phyloP scores from a whole-genome alignment of 1,284 basidiomycete genomes.

The Ceratobasidium sp. region DNA sequence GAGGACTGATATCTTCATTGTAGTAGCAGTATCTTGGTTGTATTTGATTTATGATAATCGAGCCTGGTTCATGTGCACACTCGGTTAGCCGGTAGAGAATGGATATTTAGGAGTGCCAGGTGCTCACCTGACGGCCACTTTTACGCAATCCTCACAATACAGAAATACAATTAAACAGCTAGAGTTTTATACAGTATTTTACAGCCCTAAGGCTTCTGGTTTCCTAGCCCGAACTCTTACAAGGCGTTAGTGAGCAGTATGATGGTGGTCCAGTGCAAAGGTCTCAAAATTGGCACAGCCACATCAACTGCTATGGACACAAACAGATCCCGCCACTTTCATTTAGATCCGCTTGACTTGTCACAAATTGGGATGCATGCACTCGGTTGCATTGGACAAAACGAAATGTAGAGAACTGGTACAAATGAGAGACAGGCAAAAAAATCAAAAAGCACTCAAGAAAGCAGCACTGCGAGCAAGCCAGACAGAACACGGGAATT shows the following conservation, averaged over 20 bases:
- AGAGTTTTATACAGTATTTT: too few relatives aligned
- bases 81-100: too few relatives aligned
- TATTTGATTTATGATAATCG: too few relatives aligned
- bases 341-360: neutral
- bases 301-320: neutral
- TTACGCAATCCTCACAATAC: neutral
- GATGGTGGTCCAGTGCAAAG: neutral
- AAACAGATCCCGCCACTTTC: neutral
- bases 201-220: too few relatives aligned
- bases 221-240: too few relatives aligned
- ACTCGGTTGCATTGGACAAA: neutral
- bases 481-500: neutral
- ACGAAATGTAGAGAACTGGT: neutral
- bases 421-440: neutral
- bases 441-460: too few relatives aligned
- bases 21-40: too few relatives aligned
- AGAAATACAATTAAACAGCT: too few relatives aligned
- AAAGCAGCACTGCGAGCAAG: neutral
- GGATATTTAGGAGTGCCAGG: neutral
- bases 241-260: neutral
- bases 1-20: conserved; percentile 85
- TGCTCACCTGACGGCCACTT: neutral
- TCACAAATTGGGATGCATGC: neutral
- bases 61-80: too few relatives aligned
- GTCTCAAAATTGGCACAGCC: neutral